Evolutionary conservation across 768 basidiomycete species (phyloP).

Genomic region (Phaffia tasmanica): DNA sequence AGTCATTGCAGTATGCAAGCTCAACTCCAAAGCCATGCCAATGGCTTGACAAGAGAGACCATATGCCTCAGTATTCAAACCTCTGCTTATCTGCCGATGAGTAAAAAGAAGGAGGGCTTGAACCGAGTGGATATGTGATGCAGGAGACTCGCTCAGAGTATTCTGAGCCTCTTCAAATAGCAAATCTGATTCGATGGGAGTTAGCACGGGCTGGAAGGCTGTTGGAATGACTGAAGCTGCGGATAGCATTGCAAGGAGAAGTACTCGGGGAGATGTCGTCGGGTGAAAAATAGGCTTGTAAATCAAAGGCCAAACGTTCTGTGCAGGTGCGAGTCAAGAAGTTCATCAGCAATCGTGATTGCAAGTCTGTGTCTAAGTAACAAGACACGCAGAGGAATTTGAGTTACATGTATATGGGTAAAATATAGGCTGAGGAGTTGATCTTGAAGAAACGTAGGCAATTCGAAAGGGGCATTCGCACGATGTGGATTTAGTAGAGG

Average conservation of each 20-base stretch:
- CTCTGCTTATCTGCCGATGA: conserved; percentile 32
- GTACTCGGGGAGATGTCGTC: conserved; percentile 25
- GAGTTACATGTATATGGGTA: background rate
- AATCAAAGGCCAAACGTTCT: conserved; percentile 34
- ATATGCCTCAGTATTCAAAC: conserved; percentile 31
- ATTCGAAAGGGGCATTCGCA: too few species aligned
- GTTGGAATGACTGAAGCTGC: conserved; percentile 30
- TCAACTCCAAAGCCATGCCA: conserved; percentile 30
- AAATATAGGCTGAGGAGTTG: conserved; percentile 4
- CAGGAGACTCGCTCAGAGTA: conserved; percentile 19
- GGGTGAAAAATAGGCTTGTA: conserved; percentile 33
- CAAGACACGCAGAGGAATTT: too few species aligned
- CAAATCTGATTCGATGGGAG: conserved; percentile 22
- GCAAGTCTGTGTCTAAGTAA: too few species aligned
- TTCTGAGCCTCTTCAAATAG: conserved; percentile 29
- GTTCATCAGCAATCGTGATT: too few species aligned
- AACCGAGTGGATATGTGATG: conserved; percentile 28
- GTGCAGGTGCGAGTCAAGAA: too few species aligned
- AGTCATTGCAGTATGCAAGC: conserved; percentile 29
- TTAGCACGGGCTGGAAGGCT: conserved; percentile 8
- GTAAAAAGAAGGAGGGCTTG: conserved; percentile 31
- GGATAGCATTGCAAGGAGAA: conserved; percentile 31
- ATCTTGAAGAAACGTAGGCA: too few species aligned
- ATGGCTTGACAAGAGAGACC: conserved; percentile 29
- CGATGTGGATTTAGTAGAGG: too few species aligned